Percentiles rank a stretch among this genome's conserved stretches.
Conservation (phyloP, 1,284 basidiomycete genomes). For the Polyporus tsugae region DNA sequence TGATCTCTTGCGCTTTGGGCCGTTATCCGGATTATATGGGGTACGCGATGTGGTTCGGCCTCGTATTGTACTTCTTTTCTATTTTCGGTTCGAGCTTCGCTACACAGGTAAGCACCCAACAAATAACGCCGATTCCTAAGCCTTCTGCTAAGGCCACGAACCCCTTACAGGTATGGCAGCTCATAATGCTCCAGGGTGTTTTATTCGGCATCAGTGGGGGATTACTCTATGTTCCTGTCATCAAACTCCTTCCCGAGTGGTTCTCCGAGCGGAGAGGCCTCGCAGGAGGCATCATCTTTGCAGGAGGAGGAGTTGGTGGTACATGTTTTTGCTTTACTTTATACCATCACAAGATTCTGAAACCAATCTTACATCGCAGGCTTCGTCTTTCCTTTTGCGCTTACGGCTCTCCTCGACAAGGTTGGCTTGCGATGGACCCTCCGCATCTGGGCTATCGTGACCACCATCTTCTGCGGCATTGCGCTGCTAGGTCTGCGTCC, state of each 20-base stretch:
- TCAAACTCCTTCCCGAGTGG: constrained; percentile 36
- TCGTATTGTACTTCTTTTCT: constrained; percentile 33
- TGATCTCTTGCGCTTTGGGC: constrained; percentile 35
- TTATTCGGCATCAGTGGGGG: constrained; percentile 38
- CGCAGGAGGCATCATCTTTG: constrained; percentile 42
- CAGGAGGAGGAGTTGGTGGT: constrained; percentile 41
- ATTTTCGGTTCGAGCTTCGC: constrained; percentile 40
- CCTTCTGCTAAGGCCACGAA: background rate
- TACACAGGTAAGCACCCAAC: constrained; percentile 24
- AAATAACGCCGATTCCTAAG: background rate
- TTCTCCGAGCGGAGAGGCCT: constrained; percentile 38
- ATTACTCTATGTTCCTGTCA: constrained; percentile 37
- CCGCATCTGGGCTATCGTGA: constrained; percentile 35
- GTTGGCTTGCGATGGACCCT: constrained; percentile 41
- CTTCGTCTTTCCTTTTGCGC: constrained; percentile 38
- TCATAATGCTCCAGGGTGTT: constrained; percentile 41
- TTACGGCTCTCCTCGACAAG: constrained; percentile 35
- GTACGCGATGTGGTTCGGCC: constrained; percentile 36
- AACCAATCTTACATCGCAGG: constrained; percentile 20
- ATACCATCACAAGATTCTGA: background rate
- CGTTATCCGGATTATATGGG: constrained; percentile 38
- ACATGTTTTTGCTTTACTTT: background rate
- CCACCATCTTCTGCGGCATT: constrained; percentile 32
- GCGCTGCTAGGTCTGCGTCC: constrained; percentile 37
- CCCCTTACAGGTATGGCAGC: constrained; percentile 35